These are phyloP conservation scores for Didymella lethalis DNA, from an alignment of 2,329 filamentous ascomycete species.

Conservation along the genomic window DNA sequence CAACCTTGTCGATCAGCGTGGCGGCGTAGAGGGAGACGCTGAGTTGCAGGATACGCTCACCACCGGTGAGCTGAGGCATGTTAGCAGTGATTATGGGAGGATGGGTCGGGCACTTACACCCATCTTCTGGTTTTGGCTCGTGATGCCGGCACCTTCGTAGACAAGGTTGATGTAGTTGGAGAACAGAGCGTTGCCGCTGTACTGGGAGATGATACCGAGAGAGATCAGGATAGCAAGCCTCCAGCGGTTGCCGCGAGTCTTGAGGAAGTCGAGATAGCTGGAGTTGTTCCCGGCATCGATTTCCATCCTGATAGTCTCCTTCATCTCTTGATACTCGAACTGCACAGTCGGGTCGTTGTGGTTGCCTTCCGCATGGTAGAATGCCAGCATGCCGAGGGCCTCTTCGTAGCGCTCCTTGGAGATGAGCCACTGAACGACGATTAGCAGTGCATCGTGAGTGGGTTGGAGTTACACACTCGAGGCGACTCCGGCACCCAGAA, in stretches of 20 bases:
- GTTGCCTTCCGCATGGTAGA: slow-evolving; percentile 70
- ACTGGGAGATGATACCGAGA: slow-evolving; percentile 72
- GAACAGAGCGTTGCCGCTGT: slow-evolving; percentile 71
- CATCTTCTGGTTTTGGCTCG: slow-evolving; percentile 46
- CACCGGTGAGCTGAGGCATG: slow-evolving; percentile 43
- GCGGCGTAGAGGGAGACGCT: slow-evolving; percentile 65
- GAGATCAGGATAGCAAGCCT: slow-evolving; percentile 69
- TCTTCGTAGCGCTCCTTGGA: slow-evolving; percentile 69
- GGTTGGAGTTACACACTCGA: neutral
- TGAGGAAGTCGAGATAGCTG: slow-evolving; percentile 68
- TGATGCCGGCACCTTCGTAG: slow-evolving; percentile 69
- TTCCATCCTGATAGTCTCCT: slow-evolving; percentile 68
- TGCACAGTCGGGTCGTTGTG: slow-evolving; percentile 67
- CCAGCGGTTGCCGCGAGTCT: slow-evolving; percentile 70
- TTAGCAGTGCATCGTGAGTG: neutral
- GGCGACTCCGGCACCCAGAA: slow-evolving; percentile 71
- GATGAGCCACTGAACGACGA: slow-evolving; percentile 56
- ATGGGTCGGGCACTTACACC: slow-evolving; percentile 49
- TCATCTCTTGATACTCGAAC: slow-evolving; percentile 72
- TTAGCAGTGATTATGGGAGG: slow-evolving; percentile 6
- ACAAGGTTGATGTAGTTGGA: slow-evolving; percentile 71
- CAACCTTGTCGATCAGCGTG: slow-evolving; percentile 63
- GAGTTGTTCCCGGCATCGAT: slow-evolving; percentile 57
- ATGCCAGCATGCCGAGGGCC: slow-evolving; percentile 66
- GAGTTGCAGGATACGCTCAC: slow-evolving; percentile 67